These are phyloP conservation scores for Rhodotorula sp. DNA, from an alignment of 1,284 basidiomycete genomes.

Conservation along the genomic window DNA sequence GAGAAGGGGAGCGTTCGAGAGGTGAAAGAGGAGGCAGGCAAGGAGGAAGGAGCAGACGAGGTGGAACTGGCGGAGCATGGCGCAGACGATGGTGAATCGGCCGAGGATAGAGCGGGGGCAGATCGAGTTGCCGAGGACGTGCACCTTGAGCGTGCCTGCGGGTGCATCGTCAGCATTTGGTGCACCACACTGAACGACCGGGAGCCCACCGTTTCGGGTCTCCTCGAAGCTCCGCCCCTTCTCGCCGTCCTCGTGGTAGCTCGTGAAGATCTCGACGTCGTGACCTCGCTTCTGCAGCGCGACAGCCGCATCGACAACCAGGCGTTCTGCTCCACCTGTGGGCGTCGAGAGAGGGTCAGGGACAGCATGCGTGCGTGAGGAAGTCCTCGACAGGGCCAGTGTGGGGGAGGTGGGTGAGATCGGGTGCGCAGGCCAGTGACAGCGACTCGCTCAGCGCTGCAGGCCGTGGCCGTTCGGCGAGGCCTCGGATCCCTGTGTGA, in stretches of 20 bases:
- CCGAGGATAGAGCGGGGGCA: slow-evolving; percentile 70
- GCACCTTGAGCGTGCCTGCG: slow-evolving; percentile 78
- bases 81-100: slow-evolving; percentile 81
- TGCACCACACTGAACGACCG: neutral
- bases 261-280: slow-evolving; percentile 88
- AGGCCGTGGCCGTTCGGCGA: too few species aligned
- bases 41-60: slow-evolving; percentile 65
- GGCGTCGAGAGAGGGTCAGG: neutral
- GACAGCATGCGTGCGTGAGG: neutral
- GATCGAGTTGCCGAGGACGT: slow-evolving; percentile 69
- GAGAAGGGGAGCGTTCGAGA: slow-evolving; percentile 29
- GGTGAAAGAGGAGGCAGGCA: slow-evolving; percentile 47
- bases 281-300: slow-evolving; percentile 82
- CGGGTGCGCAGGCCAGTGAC: too few species aligned
- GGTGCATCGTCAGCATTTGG: neutral
- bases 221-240: slow-evolving; percentile 70
- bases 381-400: neutral
- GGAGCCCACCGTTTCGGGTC: slow-evolving; percentile 71
- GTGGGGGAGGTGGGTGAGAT: slow-evolving; percentile 4
- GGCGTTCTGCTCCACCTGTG: slow-evolving; percentile 85
- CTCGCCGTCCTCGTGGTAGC: slow-evolving; percentile 77
- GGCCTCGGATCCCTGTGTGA: neutral
- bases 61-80: slow-evolving; percentile 83
- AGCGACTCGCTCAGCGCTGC: too few species aligned
- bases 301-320: slow-evolving; percentile 93